A percentile compares a stretch with the other conserved stretches of the same genome.
Evolutionary conservation across 1,284 basidiomycete genomes (phyloP).

Genomic region (Cryptococcus sp.): DNA sequence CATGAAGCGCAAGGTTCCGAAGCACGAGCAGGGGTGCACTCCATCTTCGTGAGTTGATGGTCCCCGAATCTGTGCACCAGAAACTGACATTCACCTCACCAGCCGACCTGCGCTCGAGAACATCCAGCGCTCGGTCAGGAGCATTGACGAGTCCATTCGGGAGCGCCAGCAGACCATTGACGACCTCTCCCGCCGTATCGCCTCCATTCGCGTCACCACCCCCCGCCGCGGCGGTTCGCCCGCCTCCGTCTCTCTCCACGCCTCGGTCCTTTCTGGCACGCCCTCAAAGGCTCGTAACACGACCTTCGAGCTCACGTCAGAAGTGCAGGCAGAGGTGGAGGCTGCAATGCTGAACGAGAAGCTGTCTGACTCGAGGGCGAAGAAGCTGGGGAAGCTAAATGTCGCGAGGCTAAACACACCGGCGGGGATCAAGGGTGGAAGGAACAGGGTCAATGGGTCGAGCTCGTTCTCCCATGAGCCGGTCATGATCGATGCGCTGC

Average conservation of each 20-base stretch:
- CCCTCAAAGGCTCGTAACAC: slow-evolving; percentile 1
- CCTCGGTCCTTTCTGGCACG: neutral
- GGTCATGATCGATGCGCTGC: slow-evolving; percentile 19
- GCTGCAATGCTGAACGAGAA: neutral
- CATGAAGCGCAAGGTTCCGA: slow-evolving; percentile 37
- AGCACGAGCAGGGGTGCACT: slow-evolving; percentile 15
- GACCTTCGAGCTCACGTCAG: slow-evolving; percentile 12
- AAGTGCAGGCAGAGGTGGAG: slow-evolving; percentile 10
- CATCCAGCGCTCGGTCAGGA: slow-evolving; percentile 52
- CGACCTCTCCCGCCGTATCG: slow-evolving; percentile 49
- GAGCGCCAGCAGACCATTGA: slow-evolving; percentile 51
- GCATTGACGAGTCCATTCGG: slow-evolving; percentile 51
- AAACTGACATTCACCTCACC: slow-evolving; percentile 1
- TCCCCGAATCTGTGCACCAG: neutral
- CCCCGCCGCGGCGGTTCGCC: slow-evolving; percentile 6
- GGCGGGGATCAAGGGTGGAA: neutral
- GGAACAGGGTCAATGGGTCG: neutral
- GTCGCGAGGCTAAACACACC: slow-evolving; percentile 10
- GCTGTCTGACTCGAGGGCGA: neutral
- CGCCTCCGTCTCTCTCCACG: neutral
- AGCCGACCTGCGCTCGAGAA: slow-evolving; percentile 52
- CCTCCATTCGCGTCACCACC: slow-evolving; percentile 32
- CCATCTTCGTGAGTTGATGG: slow-evolving; percentile 15
- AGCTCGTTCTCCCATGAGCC: slow-evolving; percentile 1
- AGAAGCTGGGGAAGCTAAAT: slow-evolving; percentile 6